These are phyloP conservation scores for Phytophthora vignae DNA, from an alignment of 352 stramenopile species.

Conservation along the genomic window DNA sequence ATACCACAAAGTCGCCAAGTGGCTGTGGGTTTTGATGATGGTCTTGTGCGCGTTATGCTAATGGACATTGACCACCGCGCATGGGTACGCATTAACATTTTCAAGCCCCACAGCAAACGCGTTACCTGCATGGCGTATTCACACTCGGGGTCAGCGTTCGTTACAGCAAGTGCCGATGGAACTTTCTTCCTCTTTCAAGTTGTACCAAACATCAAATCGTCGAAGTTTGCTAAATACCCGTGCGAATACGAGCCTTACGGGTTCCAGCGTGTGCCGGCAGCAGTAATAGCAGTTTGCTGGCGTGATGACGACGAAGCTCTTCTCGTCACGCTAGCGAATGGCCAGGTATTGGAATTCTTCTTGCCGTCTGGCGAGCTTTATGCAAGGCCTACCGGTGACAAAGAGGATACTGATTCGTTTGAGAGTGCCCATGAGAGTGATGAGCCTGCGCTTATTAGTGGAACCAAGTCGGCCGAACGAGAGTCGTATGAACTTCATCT, in stretches of 20 bases:
- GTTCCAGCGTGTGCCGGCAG: conserved; percentile 62
- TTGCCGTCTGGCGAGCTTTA: conserved; percentile 44
- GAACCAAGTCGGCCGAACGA: conserved; percentile 23
- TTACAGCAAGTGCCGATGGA: conserved; percentile 76
- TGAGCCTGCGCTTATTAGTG: background rate
- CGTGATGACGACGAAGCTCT: conserved; percentile 71
- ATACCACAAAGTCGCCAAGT: conserved; percentile 76
- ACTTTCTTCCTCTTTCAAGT: conserved; percentile 91
- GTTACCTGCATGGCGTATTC: conserved; percentile 82
- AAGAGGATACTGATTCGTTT: conserved; percentile 11
- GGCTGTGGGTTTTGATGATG: conserved; percentile 91
- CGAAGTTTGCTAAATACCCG: conserved; percentile 61
- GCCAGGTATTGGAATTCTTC: conserved; percentile 75
- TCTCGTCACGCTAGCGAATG: conserved; percentile 67
- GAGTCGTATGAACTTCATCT: conserved; percentile 72
- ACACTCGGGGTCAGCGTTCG: conserved; percentile 65
- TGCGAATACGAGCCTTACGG: conserved; percentile 78
- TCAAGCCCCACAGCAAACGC: conserved; percentile 90
- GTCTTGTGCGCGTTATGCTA: conserved; percentile 80
- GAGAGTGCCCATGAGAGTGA: conserved; percentile 10
- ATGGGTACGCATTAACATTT: conserved; percentile 75
- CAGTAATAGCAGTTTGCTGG: conserved; percentile 66
- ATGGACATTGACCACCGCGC: conserved; percentile 56
- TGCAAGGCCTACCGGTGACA: conserved; percentile 1
- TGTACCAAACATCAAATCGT: conserved; percentile 54